Evolutionary conservation across 192 early-diverging fungal species (phyloP), one percentile per base, ranked within the genome.

Genomic region (Mortierella hygrophila): DNA sequence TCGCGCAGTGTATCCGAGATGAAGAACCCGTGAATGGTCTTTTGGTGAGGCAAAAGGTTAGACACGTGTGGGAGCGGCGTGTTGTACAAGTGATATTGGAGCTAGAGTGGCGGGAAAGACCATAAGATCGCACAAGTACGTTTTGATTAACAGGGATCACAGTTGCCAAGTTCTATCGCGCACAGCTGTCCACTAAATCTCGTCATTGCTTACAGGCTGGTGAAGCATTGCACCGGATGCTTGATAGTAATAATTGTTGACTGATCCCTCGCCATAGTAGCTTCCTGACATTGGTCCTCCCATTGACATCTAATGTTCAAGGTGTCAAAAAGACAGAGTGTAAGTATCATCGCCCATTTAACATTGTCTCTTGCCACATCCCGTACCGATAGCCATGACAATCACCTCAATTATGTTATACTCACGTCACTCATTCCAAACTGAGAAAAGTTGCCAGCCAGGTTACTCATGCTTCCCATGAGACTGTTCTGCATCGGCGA

Each of bases 1-100:
- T 98, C 96, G 21, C 97, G 92, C 49, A 98, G 89, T 41, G 90
- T 82, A 74, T 98, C 97, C 29, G 95, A 90, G 72, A 98, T 94
- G 52, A 97, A 97, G 88, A 98, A 97, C 75, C 95, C 85, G 70
- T 96, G 93, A 60, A 95, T 94, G 0, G 95, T 88, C 78, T 94
- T 91, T 90, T 97, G 95, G 79, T 98, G 93, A 29, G 95, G 91
- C 38, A 90, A 88, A 1, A 95, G 81, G 80, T 95, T 95, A 37
- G 92, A 89, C 21, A 96, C 89, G 74, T 94, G 92, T 11, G 96
- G 94, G 26, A 95, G 88, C 2, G 94, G 91, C 23, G 94, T 89
- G 29, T 89, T 90, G 89, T 97, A 98, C 23, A 97, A 76, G 82
- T 97, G 96, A 84, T 97, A 94, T 80, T 95, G 94, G 11, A 97